Evolutionary conservation across 2,329 filamentous ascomycete genomes (phyloP), one percentile per base, ranked within the genome.

Genomic region (Aquanectria penicillioides): DNA sequence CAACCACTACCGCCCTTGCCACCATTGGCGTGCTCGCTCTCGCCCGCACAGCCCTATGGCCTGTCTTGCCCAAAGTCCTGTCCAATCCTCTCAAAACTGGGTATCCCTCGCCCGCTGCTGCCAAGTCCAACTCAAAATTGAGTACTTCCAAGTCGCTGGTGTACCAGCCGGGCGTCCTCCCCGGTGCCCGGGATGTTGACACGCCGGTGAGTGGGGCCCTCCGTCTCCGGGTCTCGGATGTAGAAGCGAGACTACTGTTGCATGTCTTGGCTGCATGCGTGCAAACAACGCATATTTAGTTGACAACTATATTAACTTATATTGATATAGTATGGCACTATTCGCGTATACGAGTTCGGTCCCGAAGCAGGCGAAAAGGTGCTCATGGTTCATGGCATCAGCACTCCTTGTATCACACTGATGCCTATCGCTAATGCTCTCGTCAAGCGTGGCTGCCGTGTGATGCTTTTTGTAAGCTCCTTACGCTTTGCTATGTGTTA

Each of bases 321-420:
- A 8, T 37, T 17, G 11, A 13, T 7, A 34, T 41, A 85, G 70
- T 94, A 92, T 72, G 92, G 93, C 46, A 87, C 81, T 28, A 88
- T 93, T 52, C 82, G 91, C 31, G 89, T 92, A 18, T 95, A 95
- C 72, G 93, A 96, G 78, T 96, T 90, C 77, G 93, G 93, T 1
- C 90, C 92, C 1, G 83, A 87, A 47, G 75, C 85, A 51, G 93
- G 93, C 7, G 82, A 85, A 40, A 94, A 91, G 69, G 88, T 95
- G 5, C 75, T 96, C 13, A 81, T 96, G 28, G 81, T 97, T 8
- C 93, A 96, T 72, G 93, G 93, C 38, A 94, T 96, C 71, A 92
- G 89, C 60, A 96, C 92, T 0, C 90, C 92, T 0, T 93, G 90
- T 73, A 85, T 94, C 67, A 88, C 91, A 2, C 80, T 95, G 13